Percentiles rank a stretch among this genome's conserved stretches.
phyloP scores from a whole-genome alignment of 768 basidiomycete genomes.

The Tremella yokohamensis region DNA sequence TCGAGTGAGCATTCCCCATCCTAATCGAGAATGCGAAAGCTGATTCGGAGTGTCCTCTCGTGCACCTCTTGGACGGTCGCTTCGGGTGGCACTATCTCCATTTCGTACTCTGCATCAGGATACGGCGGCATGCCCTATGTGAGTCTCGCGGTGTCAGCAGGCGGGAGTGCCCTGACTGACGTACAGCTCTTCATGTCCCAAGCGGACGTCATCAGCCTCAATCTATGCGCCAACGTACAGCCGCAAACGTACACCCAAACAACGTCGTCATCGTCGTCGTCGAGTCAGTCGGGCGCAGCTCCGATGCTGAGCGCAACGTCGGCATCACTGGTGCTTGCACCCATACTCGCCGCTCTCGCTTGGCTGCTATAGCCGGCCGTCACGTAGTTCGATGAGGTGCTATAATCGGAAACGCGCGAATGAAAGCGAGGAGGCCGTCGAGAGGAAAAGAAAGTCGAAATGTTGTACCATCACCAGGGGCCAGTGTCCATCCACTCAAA shows the following conservation, averaged over 20 bases:
- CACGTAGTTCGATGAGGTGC: no score
- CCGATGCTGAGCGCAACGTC: no score
- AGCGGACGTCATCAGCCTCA: conserved; percentile 11
- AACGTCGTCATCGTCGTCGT: not conserved
- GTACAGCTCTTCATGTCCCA: conserved; percentile 18
- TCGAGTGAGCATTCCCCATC: conserved; percentile 36
- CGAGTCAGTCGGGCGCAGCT: no score
- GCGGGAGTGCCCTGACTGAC: not conserved
- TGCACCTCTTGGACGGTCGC: conserved; percentile 38
- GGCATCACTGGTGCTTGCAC: no score
- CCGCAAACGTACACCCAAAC: conserved; percentile 1
- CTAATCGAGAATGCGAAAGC: not conserved
- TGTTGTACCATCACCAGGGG: no score
- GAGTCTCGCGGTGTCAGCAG: conserved; percentile 7
- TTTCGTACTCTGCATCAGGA: conserved; percentile 41
- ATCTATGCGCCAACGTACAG: conserved; percentile 9
- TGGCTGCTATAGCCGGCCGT: no score
- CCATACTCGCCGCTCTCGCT: no score
- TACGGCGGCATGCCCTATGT: conserved; percentile 48
- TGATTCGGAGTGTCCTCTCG: conserved; percentile 34
- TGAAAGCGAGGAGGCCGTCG: no score
- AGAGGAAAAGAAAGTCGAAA: no score
- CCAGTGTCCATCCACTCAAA: no score
- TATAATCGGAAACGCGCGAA: no score
- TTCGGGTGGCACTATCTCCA: conserved; percentile 34